Evolutionary conservation across 1,284 basidiomycete genomes (phyloP).

Genomic region (Bjerkandera adusta): DNA sequence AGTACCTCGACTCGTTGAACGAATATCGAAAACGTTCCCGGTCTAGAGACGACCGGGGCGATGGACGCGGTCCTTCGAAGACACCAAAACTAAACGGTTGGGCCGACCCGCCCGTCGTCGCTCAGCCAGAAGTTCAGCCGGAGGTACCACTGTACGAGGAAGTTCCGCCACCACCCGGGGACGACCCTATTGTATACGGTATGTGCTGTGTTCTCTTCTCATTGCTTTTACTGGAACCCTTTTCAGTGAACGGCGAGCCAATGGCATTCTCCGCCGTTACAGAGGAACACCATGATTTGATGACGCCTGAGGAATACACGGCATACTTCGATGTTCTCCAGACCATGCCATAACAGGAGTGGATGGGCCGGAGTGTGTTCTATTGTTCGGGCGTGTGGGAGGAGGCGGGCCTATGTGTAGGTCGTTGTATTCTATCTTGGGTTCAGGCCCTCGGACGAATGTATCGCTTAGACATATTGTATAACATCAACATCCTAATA

Average conservation of each 20-base stretch:
- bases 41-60: conserved; percentile 56
- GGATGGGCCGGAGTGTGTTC: background rate
- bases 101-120: conserved; percentile 17
- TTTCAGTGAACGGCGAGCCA: conserved; percentile 64
- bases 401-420: too few relatives aligned
- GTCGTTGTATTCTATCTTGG: background rate
- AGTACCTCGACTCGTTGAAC: conserved; percentile 66
- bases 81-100: conserved; percentile 39
- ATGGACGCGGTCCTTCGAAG: conserved; percentile 39
- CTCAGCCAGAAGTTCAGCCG: background rate
- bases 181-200: conserved; percentile 69
- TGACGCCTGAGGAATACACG: conserved; percentile 85
- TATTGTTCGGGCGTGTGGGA: too few relatives aligned
- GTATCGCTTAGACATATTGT: conserved; percentile 15
- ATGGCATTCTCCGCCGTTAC: conserved; percentile 72
- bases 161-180: conserved; percentile 21
- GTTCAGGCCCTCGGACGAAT: background rate
- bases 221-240: conserved; percentile 3
- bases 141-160: conserved; percentile 16
- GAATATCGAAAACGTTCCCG: conserved; percentile 70
- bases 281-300: conserved; percentile 79
- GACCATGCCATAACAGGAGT: conserved; percentile 11
- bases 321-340: conserved; percentile 62
- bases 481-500: conserved; percentile 12
- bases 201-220: conserved; percentile 24